Base-by-base conservation (phyloP, 1,284 basidiomycete species). In the Coniferiporia sulphurascens region DNA sequence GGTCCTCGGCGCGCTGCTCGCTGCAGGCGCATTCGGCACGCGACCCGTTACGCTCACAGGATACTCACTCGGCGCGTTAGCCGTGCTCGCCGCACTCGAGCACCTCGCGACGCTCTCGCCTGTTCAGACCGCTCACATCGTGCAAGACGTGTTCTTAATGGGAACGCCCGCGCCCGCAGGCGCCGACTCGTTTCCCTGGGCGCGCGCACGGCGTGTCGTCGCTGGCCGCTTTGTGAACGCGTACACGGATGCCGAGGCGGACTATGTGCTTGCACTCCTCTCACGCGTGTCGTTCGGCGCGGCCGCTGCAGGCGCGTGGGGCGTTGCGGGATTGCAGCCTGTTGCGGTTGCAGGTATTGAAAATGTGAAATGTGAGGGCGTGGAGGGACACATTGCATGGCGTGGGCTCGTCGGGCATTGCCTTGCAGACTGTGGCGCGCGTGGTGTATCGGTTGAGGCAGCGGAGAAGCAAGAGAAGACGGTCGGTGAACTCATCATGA, bases 81-180 rank as follows among this genome's bases (percentile, higher is more conserved):
- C 83, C 45, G 79, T 83, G 59, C 79, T 80, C 63, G 76, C 81
- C 63, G 80, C 81, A 2, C 71, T 81, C 12, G 69, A 69, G 51
- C 60, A 71, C 63, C 71, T 75, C 56, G 67, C 73, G 4, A 56
- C 72, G 10, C 72, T 79, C 13, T 74, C 77, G 9, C 75, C 79
- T 4, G 66, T 72, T 4, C 67, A 78, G 61, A 82, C 80, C 1
- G 62, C 68, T 12, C 76, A 79, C 62, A 69, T 91, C 58, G 79
- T 91, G 13, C 82, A 91, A 67, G 87, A 91, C 67, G 87, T 89
- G 15, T 89, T 80, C 69, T 75, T 91, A 9, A 87, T 90, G 66
- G 89, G 89, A 10, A 80, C 84, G 1, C 89, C 89, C 0, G 77
- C 84, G 0, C 76, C 85, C 1, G 78, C 81, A 0, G 81, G 86